Base-by-base conservation (phyloP, 2,329 filamentous ascomycete genomes). In the Microascus cirrosus region DNA sequence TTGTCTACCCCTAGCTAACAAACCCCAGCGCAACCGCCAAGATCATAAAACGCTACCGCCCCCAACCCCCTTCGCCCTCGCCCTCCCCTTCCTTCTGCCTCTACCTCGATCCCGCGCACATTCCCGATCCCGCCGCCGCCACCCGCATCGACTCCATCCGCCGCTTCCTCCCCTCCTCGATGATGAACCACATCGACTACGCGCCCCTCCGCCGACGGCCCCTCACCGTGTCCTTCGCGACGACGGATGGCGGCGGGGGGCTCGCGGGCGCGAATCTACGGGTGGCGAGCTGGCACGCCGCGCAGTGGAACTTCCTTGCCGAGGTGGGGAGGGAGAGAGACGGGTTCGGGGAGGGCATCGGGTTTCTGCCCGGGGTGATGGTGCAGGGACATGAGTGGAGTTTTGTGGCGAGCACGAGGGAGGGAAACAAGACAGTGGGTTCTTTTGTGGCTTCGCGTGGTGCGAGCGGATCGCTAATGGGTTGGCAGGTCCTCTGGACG, bases 111-210 rank as follows among this genome's bases (percentile, higher is more conserved):
- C 45, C 45, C 3, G 3, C 5, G 13, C 20, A 15, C 18, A 20
- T 51, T n/a, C 45, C 45, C 11, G 45, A 51, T n/a, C 45, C 45
- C 13, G 20, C 20, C 15, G 45, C 45, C 45, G 10, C n/a, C 45
- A 20, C 45, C 3, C 45, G 45, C 45, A n/a, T 51, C 45, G 45
- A 51, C n/a, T 11, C n/a, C 45, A 51, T 51, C 45, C 45, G 45
- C 45, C 45, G 45, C 45, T 51, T 22, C 45, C 45, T 51, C 18
- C 45, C 45, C n/a, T 20, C 15, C 6, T 51, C n/a, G 10, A 51
- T 12, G 6, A 59, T 59, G 28, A 59, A 59, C 35, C 54, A 59
- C 55, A 53, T 45, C 36, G 51, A 59, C 36, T 59, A 50, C 25
- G 3, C 36, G 1, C 51, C 54, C 2, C 55, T 59, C 15, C 39